Evolutionary conservation across 768 basidiomycete species (phyloP), one percentile per base, ranked within the genome.

Genomic region (Pleurotus salmoneostramineus): DNA sequence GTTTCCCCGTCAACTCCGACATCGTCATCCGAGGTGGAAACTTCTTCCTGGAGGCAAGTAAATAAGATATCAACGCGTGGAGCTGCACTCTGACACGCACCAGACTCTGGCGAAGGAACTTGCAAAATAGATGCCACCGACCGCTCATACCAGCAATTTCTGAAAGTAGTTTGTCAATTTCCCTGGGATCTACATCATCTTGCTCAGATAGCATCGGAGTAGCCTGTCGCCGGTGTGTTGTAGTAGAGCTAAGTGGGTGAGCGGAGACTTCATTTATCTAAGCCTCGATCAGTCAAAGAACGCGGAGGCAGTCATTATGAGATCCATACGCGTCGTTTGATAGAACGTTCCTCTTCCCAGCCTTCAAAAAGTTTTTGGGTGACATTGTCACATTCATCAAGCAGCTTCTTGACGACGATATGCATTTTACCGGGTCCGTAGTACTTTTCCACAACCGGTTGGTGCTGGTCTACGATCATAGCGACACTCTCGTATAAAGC

Each of bases 361-460:
- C 87, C 83, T 46, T 85, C 83, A 3, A 93, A 73, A 1, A 96
- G 75, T 27, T 79, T 79, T 63, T 83, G 82, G 0, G 93, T 87
- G 14, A 96, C 89, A 34, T 86, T 78, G 70, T 98, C 96, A 56
- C 91, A 91, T 68, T 98, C 95, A 57, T 87, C 83, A 49, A 97
- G 71, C 6, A 99, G 76, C 44, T 86, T 80, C 21, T 79, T 74
- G 2, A 95, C 82, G 10, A 96, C 93, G 36, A 72, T 81, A 43
- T 78, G 74, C 96, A 98, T 98, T 69, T 89, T 89, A 0, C 93
- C 91, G 6, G 70, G 64, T 0, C 97, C 97, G 65, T 99, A 99
- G 72, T 99, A 98, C 72, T 97, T 98, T 68, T 98, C 96, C 0
- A 99, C 95, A 4, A 99, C 85, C 2, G 94, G 92, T 63, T 97